Evolutionary conservation across 2,329 filamentous ascomycete species (phyloP).

Genomic region (Dothidotthia symphoricarpi): DNA sequence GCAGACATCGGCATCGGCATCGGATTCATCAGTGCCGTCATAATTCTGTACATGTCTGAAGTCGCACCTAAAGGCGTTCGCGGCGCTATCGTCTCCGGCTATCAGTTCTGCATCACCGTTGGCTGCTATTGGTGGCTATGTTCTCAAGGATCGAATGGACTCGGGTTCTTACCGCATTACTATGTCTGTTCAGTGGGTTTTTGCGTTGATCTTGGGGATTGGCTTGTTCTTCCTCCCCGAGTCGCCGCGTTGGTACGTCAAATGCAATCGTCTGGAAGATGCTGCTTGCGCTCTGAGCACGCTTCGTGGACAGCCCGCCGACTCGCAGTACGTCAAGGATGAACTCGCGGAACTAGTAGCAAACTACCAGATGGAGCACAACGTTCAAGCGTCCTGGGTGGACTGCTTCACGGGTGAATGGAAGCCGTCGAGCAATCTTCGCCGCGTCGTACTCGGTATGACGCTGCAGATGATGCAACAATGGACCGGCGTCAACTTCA

Average conservation of each 20-base stretch:
- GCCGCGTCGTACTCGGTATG: conserved; percentile 49
- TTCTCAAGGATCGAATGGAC: conserved; percentile 60
- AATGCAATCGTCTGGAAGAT: conserved; percentile 66
- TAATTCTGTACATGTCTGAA: conserved; percentile 78
- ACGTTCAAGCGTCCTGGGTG: conserved; percentile 63
- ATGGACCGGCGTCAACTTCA: conserved; percentile 83
- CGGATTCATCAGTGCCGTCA: conserved; percentile 41
- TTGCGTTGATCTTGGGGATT: conserved; percentile 70
- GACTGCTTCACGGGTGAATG: conserved; percentile 61
- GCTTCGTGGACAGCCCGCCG: conserved; percentile 70
- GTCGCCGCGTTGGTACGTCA: conserved; percentile 82
- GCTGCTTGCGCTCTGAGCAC: conserved; percentile 63
- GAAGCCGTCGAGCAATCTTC: conserved; percentile 53
- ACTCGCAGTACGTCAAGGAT: conserved; percentile 72
- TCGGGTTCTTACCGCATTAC: conserved; percentile 71
- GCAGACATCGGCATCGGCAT: conserved; percentile 44
- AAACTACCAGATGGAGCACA: conserved; percentile 78
- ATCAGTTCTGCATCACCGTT: conserved; percentile 81
- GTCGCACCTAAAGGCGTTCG: conserved; percentile 70
- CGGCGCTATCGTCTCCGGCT: conserved; percentile 69
- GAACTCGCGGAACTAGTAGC: conserved; percentile 84
- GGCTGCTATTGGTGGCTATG: conserved; percentile 74
- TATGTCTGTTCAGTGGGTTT: conserved; percentile 75
- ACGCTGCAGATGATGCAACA: conserved; percentile 54
- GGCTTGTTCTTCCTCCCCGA: conserved; percentile 79